Evolutionary conservation across 1,284 basidiomycete species (phyloP).

Genomic region (Leucoagaricus sp.): DNA sequence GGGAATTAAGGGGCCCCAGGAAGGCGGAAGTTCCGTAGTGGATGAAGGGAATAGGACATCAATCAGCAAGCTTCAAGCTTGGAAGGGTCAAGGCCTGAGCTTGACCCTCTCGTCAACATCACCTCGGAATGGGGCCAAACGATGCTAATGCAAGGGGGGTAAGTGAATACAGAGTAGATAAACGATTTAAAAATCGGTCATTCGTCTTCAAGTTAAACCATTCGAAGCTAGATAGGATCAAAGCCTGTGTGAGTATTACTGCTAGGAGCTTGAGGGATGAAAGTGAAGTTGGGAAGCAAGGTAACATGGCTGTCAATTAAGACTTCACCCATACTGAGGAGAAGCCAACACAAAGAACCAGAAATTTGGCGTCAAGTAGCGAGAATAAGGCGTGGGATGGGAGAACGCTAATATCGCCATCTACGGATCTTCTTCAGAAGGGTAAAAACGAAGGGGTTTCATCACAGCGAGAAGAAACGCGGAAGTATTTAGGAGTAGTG

Average conservation of each 20-base stretch:
- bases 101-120: neutral
- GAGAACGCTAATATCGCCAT: neutral
- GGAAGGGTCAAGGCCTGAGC: neutral
- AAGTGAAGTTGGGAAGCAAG: neutral
- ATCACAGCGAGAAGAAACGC: neutral
- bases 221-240: neutral
- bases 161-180: neutral
- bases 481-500: neutral
- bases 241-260: neutral
- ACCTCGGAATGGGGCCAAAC: neutral
- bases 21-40: neutral
- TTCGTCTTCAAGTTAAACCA: neutral
- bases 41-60: neutral
- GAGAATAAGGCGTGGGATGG: neutral
- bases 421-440: neutral
- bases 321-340: neutral
- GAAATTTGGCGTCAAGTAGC: neutral
- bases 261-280: neutral
- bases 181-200: neutral
- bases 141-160: neutral
- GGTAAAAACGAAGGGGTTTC: conserved; percentile 1
- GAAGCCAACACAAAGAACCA: neutral
- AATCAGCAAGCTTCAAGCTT: neutral
- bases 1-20: conserved; percentile 2
- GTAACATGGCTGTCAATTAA: neutral